Evolutionary conservation across 1,284 basidiomycete species (phyloP).

Genomic region (Cutaneotrichosporon mucoides): DNA sequence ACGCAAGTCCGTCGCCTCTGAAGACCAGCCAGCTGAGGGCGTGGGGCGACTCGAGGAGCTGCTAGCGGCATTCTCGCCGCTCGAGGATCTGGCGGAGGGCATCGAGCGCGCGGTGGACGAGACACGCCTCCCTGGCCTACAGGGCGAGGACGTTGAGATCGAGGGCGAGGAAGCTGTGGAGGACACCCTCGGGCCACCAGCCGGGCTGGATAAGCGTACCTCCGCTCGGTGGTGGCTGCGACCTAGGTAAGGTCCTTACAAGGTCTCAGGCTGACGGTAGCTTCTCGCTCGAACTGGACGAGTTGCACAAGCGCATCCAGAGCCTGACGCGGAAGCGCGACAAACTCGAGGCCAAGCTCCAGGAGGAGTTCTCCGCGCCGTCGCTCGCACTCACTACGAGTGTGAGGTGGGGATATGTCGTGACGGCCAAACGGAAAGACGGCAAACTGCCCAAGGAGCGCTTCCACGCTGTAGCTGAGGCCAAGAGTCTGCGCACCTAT

Average conservation of each 20-base stretch:
- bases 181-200: constrained; percentile 1
- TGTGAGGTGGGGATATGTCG: constrained; percentile 10
- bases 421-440: constrained; percentile 46
- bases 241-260: constrained; percentile 57
- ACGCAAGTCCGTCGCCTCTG: neutral
- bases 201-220: constrained; percentile 22
- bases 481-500: constrained; percentile 54
- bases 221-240: constrained; percentile 59
- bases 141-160: constrained; percentile 19
- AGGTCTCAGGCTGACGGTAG: constrained; percentile 48
- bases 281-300: constrained; percentile 60
- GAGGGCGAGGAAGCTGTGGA: constrained; percentile 12
- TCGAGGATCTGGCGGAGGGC: constrained; percentile 58
- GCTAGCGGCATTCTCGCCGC: constrained; percentile 56
- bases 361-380: constrained; percentile 54
- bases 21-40: constrained; percentile 13
- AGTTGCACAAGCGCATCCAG: constrained; percentile 53
- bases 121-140: constrained; percentile 24
- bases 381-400: constrained; percentile 8
- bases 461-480: constrained; percentile 26
- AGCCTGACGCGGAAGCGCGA: constrained; percentile 22
- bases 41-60: constrained; percentile 50
- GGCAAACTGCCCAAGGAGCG: constrained; percentile 5
- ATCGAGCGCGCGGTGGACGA: constrained; percentile 61
- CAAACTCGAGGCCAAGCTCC: constrained; percentile 31